Conservation (phyloP, 2,329 filamentous ascomycete genomes). For the Cytospora paraplurivora region DNA sequence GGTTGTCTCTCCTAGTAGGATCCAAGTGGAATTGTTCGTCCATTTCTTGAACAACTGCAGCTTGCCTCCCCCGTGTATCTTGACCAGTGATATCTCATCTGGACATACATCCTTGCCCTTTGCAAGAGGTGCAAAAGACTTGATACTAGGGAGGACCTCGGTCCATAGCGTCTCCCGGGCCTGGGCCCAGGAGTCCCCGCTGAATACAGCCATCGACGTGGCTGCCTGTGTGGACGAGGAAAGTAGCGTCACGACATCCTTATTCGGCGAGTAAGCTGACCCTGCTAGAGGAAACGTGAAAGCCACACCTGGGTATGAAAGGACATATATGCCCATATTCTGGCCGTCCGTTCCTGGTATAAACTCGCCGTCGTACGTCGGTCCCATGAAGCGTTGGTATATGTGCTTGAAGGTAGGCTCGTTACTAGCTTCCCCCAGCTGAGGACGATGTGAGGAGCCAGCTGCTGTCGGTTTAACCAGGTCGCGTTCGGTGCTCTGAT, state of each 20-base stretch:
- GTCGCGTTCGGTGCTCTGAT: conserved; percentile 64
- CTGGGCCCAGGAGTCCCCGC: conserved; percentile 87
- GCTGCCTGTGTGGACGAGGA: conserved; percentile 78
- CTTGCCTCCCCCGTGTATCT: conserved; percentile 74
- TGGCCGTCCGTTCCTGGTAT: conserved; percentile 62
- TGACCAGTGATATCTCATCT: conserved; percentile 83
- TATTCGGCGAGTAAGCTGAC: conserved; percentile 71
- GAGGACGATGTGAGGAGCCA: conserved; percentile 33
- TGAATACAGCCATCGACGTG: conserved; percentile 87
- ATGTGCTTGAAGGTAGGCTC: conserved; percentile 86
- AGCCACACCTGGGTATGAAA: conserved; percentile 92
- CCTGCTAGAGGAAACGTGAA: conserved; percentile 83
- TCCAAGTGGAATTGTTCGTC: conserved; percentile 66
- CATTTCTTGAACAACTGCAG: conserved; percentile 77
- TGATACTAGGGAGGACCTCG: conserved; percentile 70
- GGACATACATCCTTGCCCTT: conserved; percentile 79
- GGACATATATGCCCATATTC: conserved; percentile 74
- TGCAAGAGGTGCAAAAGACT: conserved; percentile 67
- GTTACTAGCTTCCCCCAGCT: conserved; percentile 34
- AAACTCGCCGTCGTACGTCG: conserved; percentile 93
- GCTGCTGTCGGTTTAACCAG: conserved; percentile 66
- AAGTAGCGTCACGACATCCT: conserved; percentile 84
- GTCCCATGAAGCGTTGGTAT: conserved; percentile 90
- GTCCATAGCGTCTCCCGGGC: conserved; percentile 77
- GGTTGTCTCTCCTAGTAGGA: conserved; percentile 81